Conservation (phyloP, 768 basidiomycete genomes). For the Brasilioporus rufonigricans region DNA sequence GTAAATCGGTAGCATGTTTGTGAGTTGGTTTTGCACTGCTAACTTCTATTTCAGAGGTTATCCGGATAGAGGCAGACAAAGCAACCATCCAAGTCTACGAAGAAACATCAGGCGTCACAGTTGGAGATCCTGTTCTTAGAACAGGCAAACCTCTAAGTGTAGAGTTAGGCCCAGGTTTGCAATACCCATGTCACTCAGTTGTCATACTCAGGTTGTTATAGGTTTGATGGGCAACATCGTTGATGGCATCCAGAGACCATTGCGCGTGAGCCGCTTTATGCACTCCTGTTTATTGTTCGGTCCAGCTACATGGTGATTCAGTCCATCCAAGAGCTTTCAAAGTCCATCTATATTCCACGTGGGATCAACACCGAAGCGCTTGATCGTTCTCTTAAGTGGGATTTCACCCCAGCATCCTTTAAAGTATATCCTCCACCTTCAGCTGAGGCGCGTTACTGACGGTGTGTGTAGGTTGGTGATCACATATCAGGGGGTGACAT, state of each 20-base stretch:
- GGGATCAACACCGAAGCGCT: conserved; percentile 98
- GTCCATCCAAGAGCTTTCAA: conserved; percentile 94
- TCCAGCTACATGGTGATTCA: conserved; percentile 23
- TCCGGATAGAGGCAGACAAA: conserved; percentile 97
- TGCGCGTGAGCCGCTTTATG: conserved; percentile 55
- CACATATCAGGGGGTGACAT: conserved; percentile 97
- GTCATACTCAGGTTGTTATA: conserved; percentile 29
- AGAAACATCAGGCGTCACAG: conserved; percentile 98
- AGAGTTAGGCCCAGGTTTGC: conserved; percentile 91
- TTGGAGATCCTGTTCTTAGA: conserved; percentile 95
- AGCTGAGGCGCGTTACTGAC: conserved; percentile 8
- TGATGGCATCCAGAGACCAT: conserved; percentile 93
- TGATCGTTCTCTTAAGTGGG: conserved; percentile 87
- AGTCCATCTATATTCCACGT: conserved; percentile 99
- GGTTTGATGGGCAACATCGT: conserved; percentile 99
- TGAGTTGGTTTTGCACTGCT: conserved; percentile 4
- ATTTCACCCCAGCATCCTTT: conserved; percentile 82
- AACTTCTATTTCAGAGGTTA: conserved; percentile 74
- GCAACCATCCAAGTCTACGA: conserved; percentile 99
- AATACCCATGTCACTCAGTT: background rate
- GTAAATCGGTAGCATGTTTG: conserved; percentile 41
- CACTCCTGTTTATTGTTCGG: conserved; percentile 2
- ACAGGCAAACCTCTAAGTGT: conserved; percentile 98
- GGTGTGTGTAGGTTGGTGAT: conserved; percentile 72
- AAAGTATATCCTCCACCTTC: conserved; percentile 46